phyloP scores from a whole-genome alignment of 2,329 filamentous ascomycete genomes.

The Trichoderma pleuroti region DNA sequence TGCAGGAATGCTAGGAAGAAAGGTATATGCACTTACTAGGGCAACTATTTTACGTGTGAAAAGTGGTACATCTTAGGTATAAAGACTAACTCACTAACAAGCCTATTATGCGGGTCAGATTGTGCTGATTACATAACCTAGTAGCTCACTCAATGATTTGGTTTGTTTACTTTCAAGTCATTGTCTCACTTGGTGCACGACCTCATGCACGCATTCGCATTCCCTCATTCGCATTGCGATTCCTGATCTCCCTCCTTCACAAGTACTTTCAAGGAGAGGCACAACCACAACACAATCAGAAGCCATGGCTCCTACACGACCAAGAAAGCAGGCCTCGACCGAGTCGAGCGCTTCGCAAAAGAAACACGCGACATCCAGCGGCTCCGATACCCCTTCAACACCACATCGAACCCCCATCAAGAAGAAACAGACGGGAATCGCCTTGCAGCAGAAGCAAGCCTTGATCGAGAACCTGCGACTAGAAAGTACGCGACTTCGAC shows the following conservation, averaged over 20 bases:
- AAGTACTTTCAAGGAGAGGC: background rate
- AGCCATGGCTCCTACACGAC: slow-evolving; percentile 47
- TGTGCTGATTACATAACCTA: background rate
- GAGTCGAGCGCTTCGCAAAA: slow-evolving; percentile 20
- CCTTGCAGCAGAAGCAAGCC: slow-evolving; percentile 73
- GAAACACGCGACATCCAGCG: slow-evolving; percentile 24
- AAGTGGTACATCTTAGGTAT: background rate
- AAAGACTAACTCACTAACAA: background rate
- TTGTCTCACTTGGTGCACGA: background rate
- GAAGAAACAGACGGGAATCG: slow-evolving; percentile 59
- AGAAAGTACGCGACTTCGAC: slow-evolving; percentile 59
- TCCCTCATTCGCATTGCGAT: background rate
- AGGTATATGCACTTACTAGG: background rate
- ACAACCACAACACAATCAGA: slow-evolving; percentile 22
- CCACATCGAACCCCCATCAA: slow-evolving; percentile 57
- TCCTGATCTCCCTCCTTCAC: slow-evolving; percentile 11
- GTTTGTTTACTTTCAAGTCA: slow-evolving; percentile 15
- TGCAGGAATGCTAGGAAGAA: background rate
- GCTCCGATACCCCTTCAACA: slow-evolving; percentile 35
- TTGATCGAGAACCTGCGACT: slow-evolving; percentile 86
- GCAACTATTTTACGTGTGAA: rapidly evolving
- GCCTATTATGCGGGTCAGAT: background rate
- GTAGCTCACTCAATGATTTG: background rate
- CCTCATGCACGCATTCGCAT: background rate
- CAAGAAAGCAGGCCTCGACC: slow-evolving; percentile 34